A percentile compares a stretch with the other conserved stretches of the same genome.
phyloP scores from a whole-genome alignment of 192 early-diverging fungal genomes.

The Coemansia sp. region DNA sequence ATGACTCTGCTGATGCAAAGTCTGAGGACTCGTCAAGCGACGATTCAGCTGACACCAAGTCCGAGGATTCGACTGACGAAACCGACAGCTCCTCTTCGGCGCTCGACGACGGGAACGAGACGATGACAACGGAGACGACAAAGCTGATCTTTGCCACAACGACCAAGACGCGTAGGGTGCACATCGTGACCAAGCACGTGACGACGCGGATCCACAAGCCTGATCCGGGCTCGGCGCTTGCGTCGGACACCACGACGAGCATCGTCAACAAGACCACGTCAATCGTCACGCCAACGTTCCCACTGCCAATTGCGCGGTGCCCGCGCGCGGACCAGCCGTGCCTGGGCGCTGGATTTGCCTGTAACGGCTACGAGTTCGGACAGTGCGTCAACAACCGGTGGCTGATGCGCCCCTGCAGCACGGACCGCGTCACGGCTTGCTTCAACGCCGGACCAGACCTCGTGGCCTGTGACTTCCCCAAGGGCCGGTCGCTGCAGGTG shows the following conservation, averaged over 20 bases:
- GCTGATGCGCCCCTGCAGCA: slow-evolving; percentile 56
- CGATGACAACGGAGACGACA: slow-evolving; percentile 43
- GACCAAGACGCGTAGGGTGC: slow-evolving; percentile 38
- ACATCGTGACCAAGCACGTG: slow-evolving; percentile 31
- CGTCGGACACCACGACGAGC: slow-evolving; percentile 2
- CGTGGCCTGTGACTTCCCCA: slow-evolving; percentile 50
- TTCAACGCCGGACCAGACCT: slow-evolving; percentile 48
- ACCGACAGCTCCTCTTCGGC: not conserved
- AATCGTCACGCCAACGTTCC: slow-evolving; percentile 52
- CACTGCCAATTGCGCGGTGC: slow-evolving; percentile 43
- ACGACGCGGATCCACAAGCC: slow-evolving; percentile 17
- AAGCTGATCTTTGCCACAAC: slow-evolving; percentile 31
- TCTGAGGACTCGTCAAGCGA: not conserved
- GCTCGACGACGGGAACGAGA: slow-evolving; percentile 28
- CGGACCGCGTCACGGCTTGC: slow-evolving; percentile 43
- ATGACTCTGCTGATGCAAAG: not conserved
- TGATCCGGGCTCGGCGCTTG: not conserved
- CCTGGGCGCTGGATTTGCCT: slow-evolving; percentile 44
- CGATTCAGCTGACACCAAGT: not conserved
- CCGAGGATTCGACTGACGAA: not conserved
- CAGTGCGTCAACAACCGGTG: slow-evolving; percentile 56
- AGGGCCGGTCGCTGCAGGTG: slow-evolving; percentile 50
- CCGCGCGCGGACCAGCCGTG: slow-evolving; percentile 48
- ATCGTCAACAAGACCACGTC: slow-evolving; percentile 37
- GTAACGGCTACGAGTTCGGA: slow-evolving; percentile 55